phyloP scores from a whole-genome alignment of 169 alveolate genomes.

The Plasmodium coatneyi region DNA sequence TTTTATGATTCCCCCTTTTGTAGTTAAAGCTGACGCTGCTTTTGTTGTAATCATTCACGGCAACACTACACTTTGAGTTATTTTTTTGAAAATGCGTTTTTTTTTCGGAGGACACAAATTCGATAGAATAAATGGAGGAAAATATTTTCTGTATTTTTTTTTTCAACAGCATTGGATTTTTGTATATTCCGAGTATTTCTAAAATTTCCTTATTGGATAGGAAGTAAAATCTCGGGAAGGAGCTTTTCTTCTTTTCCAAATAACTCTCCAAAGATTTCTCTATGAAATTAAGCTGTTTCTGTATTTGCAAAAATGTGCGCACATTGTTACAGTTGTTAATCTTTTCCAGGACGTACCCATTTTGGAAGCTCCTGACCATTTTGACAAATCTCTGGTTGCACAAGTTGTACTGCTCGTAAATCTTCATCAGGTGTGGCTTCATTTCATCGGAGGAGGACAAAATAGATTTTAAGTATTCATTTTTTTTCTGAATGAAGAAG shows the following conservation, averaged over 20 bases:
- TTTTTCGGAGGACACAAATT: conserved; percentile 81
- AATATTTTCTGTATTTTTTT: conserved; percentile 94
- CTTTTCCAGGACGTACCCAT: conserved; percentile 76
- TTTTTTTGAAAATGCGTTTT: conserved; percentile 20
- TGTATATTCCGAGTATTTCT: conserved; percentile 94
- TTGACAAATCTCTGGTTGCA: conserved; percentile 85
- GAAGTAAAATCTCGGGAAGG: conserved; percentile 96
- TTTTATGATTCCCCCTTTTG: background rate
- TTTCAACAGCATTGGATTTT: conserved; percentile 92
- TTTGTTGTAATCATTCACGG: conserved; percentile 7
- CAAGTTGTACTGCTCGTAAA: conserved; percentile 86
- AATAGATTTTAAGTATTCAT: conserved; percentile 91
- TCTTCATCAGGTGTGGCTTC: conserved; percentile 75
- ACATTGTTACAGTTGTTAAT: conserved; percentile 88
- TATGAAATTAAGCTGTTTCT: conserved; percentile 88
- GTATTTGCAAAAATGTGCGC: conserved; percentile 81
- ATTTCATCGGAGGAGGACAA: conserved; percentile 83
- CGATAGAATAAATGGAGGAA: conserved; percentile 91
- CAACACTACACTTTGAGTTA: conserved; percentile 4
- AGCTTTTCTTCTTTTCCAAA: conserved; percentile 92
- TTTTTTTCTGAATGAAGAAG: conserved; percentile 88
- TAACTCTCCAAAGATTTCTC: conserved; percentile 94
- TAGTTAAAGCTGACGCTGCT: background rate
- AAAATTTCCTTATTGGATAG: conserved; percentile 95
- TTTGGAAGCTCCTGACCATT: conserved; percentile 44